Evolutionary conservation across 305 asterid species (phyloP).

Genomic region (Fraxinus platypoda): DNA sequence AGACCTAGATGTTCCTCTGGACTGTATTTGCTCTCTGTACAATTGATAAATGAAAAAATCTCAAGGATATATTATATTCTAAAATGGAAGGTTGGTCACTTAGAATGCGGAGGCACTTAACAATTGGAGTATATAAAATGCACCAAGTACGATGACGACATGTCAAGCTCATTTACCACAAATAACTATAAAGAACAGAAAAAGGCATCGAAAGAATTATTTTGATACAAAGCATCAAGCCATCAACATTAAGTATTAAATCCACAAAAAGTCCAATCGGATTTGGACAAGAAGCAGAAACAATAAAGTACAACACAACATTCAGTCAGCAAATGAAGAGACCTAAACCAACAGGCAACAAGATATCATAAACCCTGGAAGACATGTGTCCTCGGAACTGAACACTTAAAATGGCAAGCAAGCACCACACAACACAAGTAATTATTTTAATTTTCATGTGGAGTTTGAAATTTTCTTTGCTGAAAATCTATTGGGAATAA

Average conservation of each 20-base stretch:
- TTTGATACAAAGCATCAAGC: neutral
- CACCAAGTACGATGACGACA: neutral
- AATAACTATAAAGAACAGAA: neutral
- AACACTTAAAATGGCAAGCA: neutral
- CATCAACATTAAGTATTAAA: neutral
- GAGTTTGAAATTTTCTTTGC: neutral
- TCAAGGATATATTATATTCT: neutral
- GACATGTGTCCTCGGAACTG: neutral
- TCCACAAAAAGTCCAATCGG: neutral
- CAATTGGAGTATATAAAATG: neutral
- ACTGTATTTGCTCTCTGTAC: constrained; percentile 68
- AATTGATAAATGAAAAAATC: constrained; percentile 9
- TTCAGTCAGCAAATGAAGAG: neutral
- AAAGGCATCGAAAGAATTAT: neutral
- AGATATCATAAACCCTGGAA: neutral
- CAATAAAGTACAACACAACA: neutral
- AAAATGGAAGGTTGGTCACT: neutral
- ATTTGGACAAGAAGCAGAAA: neutral
- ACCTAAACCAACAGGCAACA: neutral
- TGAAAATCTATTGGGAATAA: neutral
- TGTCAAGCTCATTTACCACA: neutral
- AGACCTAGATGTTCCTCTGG: constrained; percentile 80
- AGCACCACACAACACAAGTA: neutral
- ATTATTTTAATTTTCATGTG: neutral
- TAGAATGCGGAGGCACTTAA: neutral